A percentile compares a stretch with the other conserved stretches of the same genome.
Evolutionary conservation across 331 rosid genomes (phyloP).

Genomic region (Pyracantha coccinea): DNA sequence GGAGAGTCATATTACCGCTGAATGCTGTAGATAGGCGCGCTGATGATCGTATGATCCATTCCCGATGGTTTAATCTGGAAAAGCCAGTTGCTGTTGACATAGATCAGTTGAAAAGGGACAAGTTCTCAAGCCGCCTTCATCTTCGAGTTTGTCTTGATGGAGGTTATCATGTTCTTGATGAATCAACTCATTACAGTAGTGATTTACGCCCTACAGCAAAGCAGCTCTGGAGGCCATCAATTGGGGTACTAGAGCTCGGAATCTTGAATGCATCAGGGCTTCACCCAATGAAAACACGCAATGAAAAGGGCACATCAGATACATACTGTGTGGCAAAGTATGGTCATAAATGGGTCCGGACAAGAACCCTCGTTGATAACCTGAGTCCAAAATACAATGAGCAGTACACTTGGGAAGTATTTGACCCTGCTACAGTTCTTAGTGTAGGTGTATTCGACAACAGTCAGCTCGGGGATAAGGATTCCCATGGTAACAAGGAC

Average conservation of each 20-base stretch:
- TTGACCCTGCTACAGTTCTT: conserved; percentile 29
- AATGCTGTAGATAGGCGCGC: conserved; percentile 20
- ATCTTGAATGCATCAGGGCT: conserved; percentile 21
- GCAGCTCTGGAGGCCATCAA: conserved; percentile 24
- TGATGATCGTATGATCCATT: conserved; percentile 25
- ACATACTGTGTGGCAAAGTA: conserved; percentile 30
- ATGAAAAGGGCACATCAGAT: conserved; percentile 21
- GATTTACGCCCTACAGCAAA: conserved; percentile 28
- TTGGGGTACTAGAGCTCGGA: conserved; percentile 9
- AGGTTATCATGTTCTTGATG: conserved; percentile 32
- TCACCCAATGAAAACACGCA: conserved; percentile 23
- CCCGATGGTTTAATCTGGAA: conserved; percentile 29
- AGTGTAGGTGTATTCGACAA: conserved; percentile 28
- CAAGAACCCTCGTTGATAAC: conserved; percentile 17
- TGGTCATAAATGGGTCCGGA: conserved; percentile 28
- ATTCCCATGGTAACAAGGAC: conserved; percentile 8
- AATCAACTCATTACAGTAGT: conserved; percentile 25
- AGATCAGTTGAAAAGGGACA: conserved; percentile 24
- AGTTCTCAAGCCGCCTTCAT: conserved; percentile 28
- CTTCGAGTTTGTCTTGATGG: conserved; percentile 31
- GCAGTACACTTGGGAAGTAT: conserved; percentile 31
- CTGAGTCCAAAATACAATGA: conserved; percentile 23
- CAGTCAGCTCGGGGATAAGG: conserved; percentile 22
- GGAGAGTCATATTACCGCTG: conserved; percentile 19
- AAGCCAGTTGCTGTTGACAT: conserved; percentile 23